Base-by-base conservation (phyloP, 768 basidiomycete species). In the Saitozyma sp. region DNA sequence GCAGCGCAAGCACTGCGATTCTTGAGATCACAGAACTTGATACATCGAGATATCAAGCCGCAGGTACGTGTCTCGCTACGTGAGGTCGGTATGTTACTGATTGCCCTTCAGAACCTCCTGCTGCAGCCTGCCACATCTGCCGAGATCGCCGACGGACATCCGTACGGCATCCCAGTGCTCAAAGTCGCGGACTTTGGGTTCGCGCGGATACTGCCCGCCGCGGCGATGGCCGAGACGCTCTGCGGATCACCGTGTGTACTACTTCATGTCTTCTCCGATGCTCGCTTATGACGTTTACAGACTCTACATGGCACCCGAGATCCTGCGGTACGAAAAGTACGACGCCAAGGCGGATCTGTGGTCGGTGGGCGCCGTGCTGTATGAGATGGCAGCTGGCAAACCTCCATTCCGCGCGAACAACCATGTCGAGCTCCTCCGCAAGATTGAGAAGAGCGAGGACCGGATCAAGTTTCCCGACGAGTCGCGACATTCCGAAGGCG, bases 131-230 rank as follows among this genome's bases (percentile, higher is more conserved):
- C 93, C 0, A 84, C 89, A 0, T 83, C 85, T 3, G 86, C 87
- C 57, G 92, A 96, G 71, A 81, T 92, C n/a, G 85, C 85, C 0
- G 85, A 88, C 49, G 92, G 94, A 1, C 92, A 97, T 79, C 92
- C 93, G 0, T 78, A 89, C 1, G 93, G 95, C 7, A 89, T 97
- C 2, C 96, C 96, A 0, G 86, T 98, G 20, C 86, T 99, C 70
- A 97, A 98, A 80, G 88, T 98, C 0, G 96, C 96, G 14, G 96
- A 98, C 80, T 99, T 99, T 77, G 96, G 96, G 0, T 99, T 99
- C 73, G 96, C 96, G 0, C 86, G 96, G 16, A 90, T 88, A 19
- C 82, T 99, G 1, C 93, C 94, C 0, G 90, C 88, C 41, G 87
- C 91, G 8, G 89, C 92, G 85, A 86, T 98, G 86, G 96, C 95